These are phyloP conservation scores for Hirsutella minnesotensis DNA, from an alignment of 2,329 filamentous ascomycete genomes.

Conservation along the genomic window DNA sequence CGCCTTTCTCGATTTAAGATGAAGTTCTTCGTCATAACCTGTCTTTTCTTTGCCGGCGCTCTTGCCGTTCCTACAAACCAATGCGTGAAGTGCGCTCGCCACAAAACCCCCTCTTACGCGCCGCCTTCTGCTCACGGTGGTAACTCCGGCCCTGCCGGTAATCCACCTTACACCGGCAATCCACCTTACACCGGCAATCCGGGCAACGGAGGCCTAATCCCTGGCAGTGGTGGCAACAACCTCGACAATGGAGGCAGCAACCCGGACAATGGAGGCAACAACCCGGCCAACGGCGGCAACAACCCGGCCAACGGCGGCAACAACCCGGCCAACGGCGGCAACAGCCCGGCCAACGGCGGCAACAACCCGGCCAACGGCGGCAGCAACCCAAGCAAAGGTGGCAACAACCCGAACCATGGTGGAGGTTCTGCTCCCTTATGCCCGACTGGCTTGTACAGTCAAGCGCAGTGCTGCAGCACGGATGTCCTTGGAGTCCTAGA, in stretches of 20 bases:
- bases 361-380: neutral
- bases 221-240: neutral
- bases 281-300: no score
- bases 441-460: neutral
- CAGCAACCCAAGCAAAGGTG: neutral
- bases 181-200: neutral
- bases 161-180: neutral
- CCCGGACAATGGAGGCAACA: neutral
- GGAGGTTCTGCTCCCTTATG: neutral
- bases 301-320: neutral
- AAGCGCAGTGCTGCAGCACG: constrained; percentile 2
- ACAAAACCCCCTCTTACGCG: neutral
- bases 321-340: neutral
- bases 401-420: neutral
- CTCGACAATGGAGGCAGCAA: neutral
- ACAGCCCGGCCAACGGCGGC: neutral
- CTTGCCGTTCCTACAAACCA: neutral
- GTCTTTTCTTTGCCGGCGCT: neutral
- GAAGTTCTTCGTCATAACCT: neutral
- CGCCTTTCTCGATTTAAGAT: neutral
- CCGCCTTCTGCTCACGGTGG: neutral
- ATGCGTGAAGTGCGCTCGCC: neutral
- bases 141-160: neutral
- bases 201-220: neutral
- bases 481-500: constrained; percentile 1